These are phyloP conservation scores for Cordyceps fumosorosea DNA, from an alignment of 2,329 filamentous ascomycete species.

Conservation along the genomic window DNA sequence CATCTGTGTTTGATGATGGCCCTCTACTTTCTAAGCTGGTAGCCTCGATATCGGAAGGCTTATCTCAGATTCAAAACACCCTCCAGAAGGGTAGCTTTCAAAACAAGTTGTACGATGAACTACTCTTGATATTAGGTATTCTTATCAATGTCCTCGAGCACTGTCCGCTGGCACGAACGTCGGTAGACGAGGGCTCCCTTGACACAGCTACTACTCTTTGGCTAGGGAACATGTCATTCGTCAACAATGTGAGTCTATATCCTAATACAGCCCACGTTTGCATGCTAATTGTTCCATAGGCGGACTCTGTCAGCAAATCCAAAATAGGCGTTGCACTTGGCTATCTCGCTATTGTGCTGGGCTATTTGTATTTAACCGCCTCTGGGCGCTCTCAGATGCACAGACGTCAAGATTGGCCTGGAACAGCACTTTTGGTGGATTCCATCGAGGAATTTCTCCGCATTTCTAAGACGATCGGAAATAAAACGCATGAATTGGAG, in stretches of 20 bases:
- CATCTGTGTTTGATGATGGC: slow-evolving; percentile 60
- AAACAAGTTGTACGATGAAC: slow-evolving; percentile 53
- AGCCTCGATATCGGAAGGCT: slow-evolving; percentile 44
- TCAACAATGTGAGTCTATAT: slow-evolving; percentile 55
- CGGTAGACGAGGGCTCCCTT: slow-evolving; percentile 36
- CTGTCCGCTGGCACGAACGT: slow-evolving; percentile 53
- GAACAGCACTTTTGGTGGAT: slow-evolving; percentile 38
- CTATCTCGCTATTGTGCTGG: slow-evolving; percentile 77
- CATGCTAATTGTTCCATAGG: slow-evolving; percentile 36
- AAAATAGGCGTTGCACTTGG: slow-evolving; percentile 78
- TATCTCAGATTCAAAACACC: slow-evolving; percentile 40
- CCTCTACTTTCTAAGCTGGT: slow-evolving; percentile 45
- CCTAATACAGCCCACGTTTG: not conserved
- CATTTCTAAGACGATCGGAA: slow-evolving; percentile 44
- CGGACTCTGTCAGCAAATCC: slow-evolving; percentile 66
- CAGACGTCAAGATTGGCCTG: slow-evolving; percentile 35
- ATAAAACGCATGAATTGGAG: slow-evolving; percentile 33
- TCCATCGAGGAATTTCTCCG: slow-evolving; percentile 50
- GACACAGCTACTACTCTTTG: slow-evolving; percentile 59
- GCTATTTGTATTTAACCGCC: slow-evolving; percentile 63
- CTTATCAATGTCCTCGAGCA: slow-evolving; percentile 86
- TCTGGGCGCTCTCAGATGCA: slow-evolving; percentile 38
- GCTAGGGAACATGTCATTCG: slow-evolving; percentile 57
- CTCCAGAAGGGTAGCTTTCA: slow-evolving; percentile 43
- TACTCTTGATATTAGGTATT: slow-evolving; percentile 72